A percentile compares a stretch with the other conserved stretches of the same genome.
phyloP scores from a whole-genome alignment of 257 asterid species.

The Ilex asprella region DNA sequence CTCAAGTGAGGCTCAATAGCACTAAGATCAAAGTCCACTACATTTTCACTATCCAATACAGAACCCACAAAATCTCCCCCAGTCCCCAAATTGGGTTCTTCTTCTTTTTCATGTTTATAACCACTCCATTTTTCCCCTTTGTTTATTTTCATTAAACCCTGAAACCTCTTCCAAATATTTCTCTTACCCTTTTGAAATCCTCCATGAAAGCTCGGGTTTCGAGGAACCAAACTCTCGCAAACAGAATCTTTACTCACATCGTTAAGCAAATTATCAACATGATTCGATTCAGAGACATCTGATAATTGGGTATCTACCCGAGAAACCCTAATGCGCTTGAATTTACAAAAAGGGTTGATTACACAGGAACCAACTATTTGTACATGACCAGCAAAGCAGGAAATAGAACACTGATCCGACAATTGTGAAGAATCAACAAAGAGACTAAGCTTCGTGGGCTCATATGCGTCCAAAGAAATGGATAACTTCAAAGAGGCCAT shows the following conservation, averaged over 20 bases:
- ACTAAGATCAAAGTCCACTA: slow-evolving; percentile 20
- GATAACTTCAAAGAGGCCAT: slow-evolving; percentile 69
- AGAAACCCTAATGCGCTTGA: slow-evolving; percentile 50
- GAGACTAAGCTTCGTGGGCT: slow-evolving; percentile 28
- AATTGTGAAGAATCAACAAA: slow-evolving; percentile 30
- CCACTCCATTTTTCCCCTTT: slow-evolving; percentile 19
- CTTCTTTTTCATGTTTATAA: slow-evolving; percentile 19
- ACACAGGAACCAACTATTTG: slow-evolving; percentile 34
- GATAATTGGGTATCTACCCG: slow-evolving; percentile 39
- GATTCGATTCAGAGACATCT: slow-evolving; percentile 21
- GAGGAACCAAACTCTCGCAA: slow-evolving; percentile 26
- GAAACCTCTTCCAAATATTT: slow-evolving; percentile 45
- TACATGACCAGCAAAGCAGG: slow-evolving; percentile 38
- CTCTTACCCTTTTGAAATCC: slow-evolving; percentile 22
- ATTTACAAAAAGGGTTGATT: slow-evolving; percentile 35
- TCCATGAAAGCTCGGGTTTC: slow-evolving; percentile 18
- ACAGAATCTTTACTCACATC: slow-evolving; percentile 21
- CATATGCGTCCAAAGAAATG: slow-evolving; percentile 40
- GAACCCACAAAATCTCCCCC: slow-evolving; percentile 13
- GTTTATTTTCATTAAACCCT: slow-evolving; percentile 22
- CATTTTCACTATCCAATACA: slow-evolving; percentile 20
- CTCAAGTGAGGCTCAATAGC: slow-evolving; percentile 31
- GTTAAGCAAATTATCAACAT: slow-evolving; percentile 15
- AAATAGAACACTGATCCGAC: slow-evolving; percentile 23
- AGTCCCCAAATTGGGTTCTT: slow-evolving; percentile 9